phyloP scores from a whole-genome alignment of 805 yeast species.

The Candida morakotiae region DNA sequence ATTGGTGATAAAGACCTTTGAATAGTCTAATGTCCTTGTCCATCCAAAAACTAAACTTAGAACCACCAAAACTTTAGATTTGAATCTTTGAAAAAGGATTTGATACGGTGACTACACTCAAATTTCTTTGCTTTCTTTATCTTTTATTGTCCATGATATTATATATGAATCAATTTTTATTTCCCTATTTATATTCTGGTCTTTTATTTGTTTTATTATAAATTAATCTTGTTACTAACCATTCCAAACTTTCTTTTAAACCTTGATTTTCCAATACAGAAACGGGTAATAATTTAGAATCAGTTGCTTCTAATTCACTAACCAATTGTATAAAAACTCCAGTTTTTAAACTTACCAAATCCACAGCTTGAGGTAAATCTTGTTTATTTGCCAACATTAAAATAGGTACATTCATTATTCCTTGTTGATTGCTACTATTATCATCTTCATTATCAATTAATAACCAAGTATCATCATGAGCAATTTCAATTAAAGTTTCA shows the following conservation, averaged over 20 bases:
- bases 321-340: conserved; percentile 78
- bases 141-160: no score
- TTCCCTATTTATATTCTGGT: conserved; percentile 51
- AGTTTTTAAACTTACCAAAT: conserved; percentile 60
- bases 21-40: no score
- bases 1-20: no score
- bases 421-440: conserved; percentile 3
- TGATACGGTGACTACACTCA: no score
- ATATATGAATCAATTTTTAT: no score
- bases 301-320: conserved; percentile 84
- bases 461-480: conserved; percentile 42
- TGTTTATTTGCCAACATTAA: conserved; percentile 95
- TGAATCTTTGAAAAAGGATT: no score
- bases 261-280: conserved; percentile 85
- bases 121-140: no score
- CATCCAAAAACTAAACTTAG: no score
- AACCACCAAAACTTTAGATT: no score
- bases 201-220: conserved; percentile 60
- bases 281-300: conserved; percentile 83
- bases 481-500: conserved; percentile 50
- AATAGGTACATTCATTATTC: conserved; percentile 67
- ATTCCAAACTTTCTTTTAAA: conserved; percentile 79
- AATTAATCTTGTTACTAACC: conserved; percentile 73
- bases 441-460: conserved; percentile 15
- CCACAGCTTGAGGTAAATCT: conserved; percentile 54